These are phyloP conservation scores for Toxicodendron radicans DNA, from an alignment of 345 rosid genomes.

Conservation along the genomic window DNA sequence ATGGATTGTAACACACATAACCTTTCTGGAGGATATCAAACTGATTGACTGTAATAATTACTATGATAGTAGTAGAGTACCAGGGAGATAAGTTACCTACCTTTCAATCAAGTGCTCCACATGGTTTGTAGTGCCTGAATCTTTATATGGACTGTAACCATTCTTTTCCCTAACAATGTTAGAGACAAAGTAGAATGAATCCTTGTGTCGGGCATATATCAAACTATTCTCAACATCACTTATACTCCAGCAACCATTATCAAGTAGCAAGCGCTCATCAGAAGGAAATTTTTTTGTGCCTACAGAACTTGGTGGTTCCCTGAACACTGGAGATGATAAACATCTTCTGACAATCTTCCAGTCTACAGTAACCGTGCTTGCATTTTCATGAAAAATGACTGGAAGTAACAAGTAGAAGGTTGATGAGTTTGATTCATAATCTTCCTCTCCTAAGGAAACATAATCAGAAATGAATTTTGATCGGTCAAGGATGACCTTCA, in stretches of 20 bases:
- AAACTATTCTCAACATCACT: constrained; percentile 74
- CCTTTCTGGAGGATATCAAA: constrained; percentile 19
- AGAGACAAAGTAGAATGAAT: constrained; percentile 56
- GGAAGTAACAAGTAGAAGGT: constrained; percentile 89
- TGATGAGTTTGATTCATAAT: constrained; percentile 39
- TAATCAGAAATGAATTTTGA: constrained; percentile 47
- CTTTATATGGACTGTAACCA: constrained; percentile 45
- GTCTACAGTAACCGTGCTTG: constrained; percentile 44
- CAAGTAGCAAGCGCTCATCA: constrained; percentile 46
- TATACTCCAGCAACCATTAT: constrained; percentile 52
- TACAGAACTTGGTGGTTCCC: constrained; percentile 34
- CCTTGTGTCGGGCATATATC: constrained; percentile 57
- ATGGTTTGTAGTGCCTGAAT: constrained; percentile 42
- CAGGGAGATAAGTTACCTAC: constrained; percentile 49
- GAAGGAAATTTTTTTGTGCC: constrained; percentile 34
- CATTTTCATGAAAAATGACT: constrained; percentile 33
- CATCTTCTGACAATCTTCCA: constrained; percentile 69
- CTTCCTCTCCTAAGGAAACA: constrained; percentile 56
- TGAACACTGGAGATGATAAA: constrained; percentile 75
- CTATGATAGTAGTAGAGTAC: not conserved
- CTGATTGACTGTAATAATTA: constrained; percentile 3
- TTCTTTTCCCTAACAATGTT: constrained; percentile 45
- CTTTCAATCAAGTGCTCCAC: constrained; percentile 39
- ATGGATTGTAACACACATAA: constrained; percentile 1
- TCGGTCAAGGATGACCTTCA: constrained; percentile 72